Evolutionary conservation across 2,329 filamentous ascomycete species (phyloP), one percentile per base, ranked within the genome.

Genomic region (Botrytis cinerea): DNA sequence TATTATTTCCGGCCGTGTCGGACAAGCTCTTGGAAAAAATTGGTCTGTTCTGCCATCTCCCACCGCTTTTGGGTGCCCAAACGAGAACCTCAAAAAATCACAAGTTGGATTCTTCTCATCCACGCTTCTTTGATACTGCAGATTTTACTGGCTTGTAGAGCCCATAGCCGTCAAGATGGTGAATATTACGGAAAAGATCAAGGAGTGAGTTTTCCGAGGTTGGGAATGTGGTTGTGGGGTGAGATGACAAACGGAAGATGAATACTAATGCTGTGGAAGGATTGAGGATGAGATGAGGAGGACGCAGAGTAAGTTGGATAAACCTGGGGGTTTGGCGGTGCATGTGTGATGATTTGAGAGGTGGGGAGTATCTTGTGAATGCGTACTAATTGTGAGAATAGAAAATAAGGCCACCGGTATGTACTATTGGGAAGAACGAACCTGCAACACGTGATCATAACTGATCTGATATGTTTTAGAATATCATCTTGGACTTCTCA

Each of bases 151-250:
- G 18, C 14, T 63, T 40, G 25, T 62, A 57, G 20, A 38, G 66
- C 38, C 12, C 40, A 76, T 77, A 72, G 74, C 73, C 73, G 78
- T 73, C 83, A 88, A 85, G 80, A 99, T 99, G 96, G 96, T 98
- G 84, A 98, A 98, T 86, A 99, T 99, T 78, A 98, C 96, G 78
- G 97, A 99, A 73, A 98, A 97, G 89, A 99, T 99, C 86, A 99
- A 99, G 88, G 96, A 98, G 95, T 97, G 84, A 81, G 91, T 54
- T 66, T 59, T n/a, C 32, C 35, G 5, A 32, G 43, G 14, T 57
- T 40, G 25, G 32, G n/a, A 57, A 57, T 28, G 18, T n/a, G 4
- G 43, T 28, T 35, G 20, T 51, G 46, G 64, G 35, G 32, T 12
- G 64, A 20, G 18, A 35, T 51, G 63, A 40, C 14, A 9, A 67